Evolutionary conservation across 2,329 filamentous ascomycete genomes (phyloP).

Genomic region (Mollisia scopiformis): DNA sequence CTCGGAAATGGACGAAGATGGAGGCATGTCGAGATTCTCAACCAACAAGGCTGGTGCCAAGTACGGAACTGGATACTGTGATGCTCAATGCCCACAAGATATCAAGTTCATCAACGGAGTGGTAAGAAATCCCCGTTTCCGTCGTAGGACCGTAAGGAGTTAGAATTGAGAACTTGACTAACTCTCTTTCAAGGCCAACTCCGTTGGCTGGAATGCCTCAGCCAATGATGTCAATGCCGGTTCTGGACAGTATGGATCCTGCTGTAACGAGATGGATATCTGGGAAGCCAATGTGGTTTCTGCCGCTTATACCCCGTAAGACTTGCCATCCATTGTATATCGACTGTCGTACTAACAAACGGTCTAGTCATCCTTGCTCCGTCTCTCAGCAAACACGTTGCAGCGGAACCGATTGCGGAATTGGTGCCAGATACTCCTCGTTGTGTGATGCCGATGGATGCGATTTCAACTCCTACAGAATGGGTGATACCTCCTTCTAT

Average conservation of each 20-base stretch:
- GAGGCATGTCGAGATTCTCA: constrained; percentile 55
- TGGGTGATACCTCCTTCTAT: constrained; percentile 59
- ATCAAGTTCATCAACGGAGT: constrained; percentile 57
- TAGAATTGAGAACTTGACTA: background rate
- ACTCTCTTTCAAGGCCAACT: constrained; percentile 49
- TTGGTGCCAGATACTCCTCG: constrained; percentile 52
- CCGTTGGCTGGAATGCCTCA: constrained; percentile 53
- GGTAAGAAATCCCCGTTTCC: constrained; percentile 36
- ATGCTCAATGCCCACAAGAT: constrained; percentile 58
- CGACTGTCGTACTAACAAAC: background rate
- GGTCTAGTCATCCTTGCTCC: constrained; percentile 52
- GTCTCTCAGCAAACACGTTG: constrained; percentile 48
- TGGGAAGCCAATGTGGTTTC: constrained; percentile 66
- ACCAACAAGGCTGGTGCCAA: constrained; percentile 60
- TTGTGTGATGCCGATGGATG: constrained; percentile 65
- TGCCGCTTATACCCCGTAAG: constrained; percentile 55
- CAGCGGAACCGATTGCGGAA: constrained; percentile 46
- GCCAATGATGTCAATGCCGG: constrained; percentile 56
- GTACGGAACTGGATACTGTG: constrained; percentile 67
- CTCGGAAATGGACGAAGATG: constrained; percentile 64
- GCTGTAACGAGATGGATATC: constrained; percentile 71
- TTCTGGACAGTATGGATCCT: constrained; percentile 57
- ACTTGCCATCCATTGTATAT: background rate
- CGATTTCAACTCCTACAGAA: constrained; percentile 64
- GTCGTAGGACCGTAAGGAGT: background rate